Conservation (phyloP, 768 basidiomycete genomes). For the Pleurotus salmoneostramineus region DNA sequence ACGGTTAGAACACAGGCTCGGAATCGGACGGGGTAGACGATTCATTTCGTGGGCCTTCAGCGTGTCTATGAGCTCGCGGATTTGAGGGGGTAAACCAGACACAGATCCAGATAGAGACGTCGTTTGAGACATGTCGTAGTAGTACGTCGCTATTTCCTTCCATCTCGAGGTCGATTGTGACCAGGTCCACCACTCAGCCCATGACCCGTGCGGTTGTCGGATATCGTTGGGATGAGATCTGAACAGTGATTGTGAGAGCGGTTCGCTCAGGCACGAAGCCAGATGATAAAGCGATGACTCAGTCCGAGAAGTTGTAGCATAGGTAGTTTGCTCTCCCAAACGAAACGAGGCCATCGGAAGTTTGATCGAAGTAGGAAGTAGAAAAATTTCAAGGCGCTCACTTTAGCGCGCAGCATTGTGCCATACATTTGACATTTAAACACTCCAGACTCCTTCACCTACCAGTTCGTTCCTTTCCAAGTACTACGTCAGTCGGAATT, state of each 20-base stretch:
- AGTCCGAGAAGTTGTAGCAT: too few species aligned
- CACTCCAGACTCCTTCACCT: too few species aligned
- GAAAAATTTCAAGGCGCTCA: too few species aligned
- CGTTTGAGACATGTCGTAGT: neutral
- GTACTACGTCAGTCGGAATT: too few species aligned
- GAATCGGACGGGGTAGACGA: constrained; percentile 8
- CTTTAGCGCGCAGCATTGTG: too few species aligned
- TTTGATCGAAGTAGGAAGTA: too few species aligned
- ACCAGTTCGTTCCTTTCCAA: too few species aligned
- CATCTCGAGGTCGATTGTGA: neutral
- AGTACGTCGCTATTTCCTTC: constrained; percentile 1
- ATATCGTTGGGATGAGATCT: constrained; percentile 46
- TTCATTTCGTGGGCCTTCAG: constrained; percentile 1
- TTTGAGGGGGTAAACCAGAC: constrained; percentile 10
- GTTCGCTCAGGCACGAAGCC: neutral
- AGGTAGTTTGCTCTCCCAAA: too few species aligned
- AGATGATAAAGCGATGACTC: neutral
- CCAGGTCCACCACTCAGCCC: constrained; percentile 2
- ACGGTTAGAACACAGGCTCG: neutral
- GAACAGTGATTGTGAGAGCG: constrained; percentile 29
- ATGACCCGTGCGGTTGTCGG: neutral
- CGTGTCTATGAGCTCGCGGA: neutral
- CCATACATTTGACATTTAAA: too few species aligned
- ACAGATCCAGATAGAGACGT: neutral
- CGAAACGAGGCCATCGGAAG: too few species aligned